A percentile compares a stretch with the other conserved stretches of the same genome.
Conservation (phyloP, 768 basidiomycete genomes). For the Erythrobasidium yunnanense region DNA sequence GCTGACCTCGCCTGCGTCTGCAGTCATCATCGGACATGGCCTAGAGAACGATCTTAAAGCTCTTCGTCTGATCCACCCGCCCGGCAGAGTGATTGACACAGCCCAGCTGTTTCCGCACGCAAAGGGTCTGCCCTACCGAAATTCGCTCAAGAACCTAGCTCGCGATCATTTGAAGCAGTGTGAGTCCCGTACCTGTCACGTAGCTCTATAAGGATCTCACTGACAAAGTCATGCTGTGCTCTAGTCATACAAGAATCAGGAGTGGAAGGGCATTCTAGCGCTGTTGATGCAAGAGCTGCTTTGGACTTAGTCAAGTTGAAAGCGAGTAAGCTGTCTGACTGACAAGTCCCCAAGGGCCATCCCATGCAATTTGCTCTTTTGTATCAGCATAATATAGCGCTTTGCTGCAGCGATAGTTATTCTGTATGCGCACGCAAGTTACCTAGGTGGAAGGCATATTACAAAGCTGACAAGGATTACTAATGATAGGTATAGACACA, state of each 20-base stretch:
- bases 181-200: background rate
- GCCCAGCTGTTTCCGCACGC: slow-evolving; percentile 73
- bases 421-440: too few relatives aligned
- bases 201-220: background rate
- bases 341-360: background rate
- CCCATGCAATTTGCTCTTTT: background rate
- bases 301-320: slow-evolving; percentile 11
- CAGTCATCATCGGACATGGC: slow-evolving; percentile 47
- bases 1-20: background rate
- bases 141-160: slow-evolving; percentile 67
- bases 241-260: slow-evolving; percentile 21
- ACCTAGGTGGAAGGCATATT: too few relatives aligned
- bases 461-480: too few relatives aligned
- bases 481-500: too few relatives aligned
- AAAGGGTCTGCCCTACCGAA: slow-evolving; percentile 61
- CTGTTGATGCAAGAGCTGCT: slow-evolving; percentile 10
- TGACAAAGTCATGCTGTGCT: background rate
- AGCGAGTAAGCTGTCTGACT: background rate
- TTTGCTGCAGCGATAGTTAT: too few relatives aligned
- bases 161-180: slow-evolving; percentile 63
- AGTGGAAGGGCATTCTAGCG: slow-evolving; percentile 2
- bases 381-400: too few relatives aligned
- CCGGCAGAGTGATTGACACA: slow-evolving; percentile 67
- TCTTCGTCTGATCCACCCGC: slow-evolving; percentile 66
- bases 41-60: slow-evolving; percentile 91